Conservation (phyloP, 1,139 yeast species). For the Geotrichum siamense region DNA sequence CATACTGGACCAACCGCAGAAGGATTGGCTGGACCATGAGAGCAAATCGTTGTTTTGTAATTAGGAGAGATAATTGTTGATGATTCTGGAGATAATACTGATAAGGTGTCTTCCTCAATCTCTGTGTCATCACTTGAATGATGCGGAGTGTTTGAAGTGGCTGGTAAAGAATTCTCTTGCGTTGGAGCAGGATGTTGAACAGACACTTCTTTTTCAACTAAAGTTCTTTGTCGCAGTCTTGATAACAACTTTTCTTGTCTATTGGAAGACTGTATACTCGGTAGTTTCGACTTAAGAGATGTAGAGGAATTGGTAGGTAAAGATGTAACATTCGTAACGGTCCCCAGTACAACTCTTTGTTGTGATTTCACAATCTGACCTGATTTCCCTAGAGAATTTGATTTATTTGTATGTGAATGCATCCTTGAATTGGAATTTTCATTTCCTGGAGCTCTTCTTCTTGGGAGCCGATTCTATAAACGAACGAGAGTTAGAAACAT, state of each 20-base stretch:
- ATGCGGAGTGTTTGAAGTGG: not conserved
- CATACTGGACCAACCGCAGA: constrained; percentile 32
- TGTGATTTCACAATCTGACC: not conserved
- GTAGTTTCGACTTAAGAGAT: not conserved
- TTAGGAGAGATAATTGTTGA: not conserved
- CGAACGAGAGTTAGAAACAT: no score
- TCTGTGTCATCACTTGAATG: not conserved
- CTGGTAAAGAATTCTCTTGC: not conserved
- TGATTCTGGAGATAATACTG: not conserved
- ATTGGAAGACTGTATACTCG: not conserved
- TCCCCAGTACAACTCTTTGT: constrained; percentile 9
- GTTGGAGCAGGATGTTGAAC: not conserved
- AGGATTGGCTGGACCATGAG: constrained; percentile 27
- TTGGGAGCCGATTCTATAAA: constrained; percentile 15
- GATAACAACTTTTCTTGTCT: not conserved
- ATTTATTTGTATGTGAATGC: not conserved
- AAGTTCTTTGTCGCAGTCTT: no score
- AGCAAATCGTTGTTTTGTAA: constrained; percentile 8
- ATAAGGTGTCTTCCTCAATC: constrained; percentile 11
- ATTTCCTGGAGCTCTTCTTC: not conserved
- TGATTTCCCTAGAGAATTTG: not conserved
- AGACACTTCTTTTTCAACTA: no score
- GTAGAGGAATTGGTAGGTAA: not conserved
- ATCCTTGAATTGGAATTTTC: not conserved
- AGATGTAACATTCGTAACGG: constrained; percentile 14